Base-by-base conservation (phyloP, 2,329 filamentous ascomycete species). In the Diaporthe aspalathi region DNA sequence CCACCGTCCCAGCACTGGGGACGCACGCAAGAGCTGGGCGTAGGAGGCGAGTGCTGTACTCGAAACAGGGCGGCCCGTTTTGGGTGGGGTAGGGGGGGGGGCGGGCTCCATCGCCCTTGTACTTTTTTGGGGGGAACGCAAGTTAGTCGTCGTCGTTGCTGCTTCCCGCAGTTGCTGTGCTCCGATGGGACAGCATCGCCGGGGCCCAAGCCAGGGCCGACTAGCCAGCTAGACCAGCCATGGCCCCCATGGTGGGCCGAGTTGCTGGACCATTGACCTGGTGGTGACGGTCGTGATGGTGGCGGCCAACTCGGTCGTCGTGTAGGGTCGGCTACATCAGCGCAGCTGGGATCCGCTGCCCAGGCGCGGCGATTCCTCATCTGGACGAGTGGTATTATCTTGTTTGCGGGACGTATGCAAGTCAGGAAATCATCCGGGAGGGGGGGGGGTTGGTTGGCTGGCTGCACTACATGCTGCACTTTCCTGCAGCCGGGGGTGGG, bases 361-460 rank as follows among this genome's bases (percentile, higher is more conserved):
- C 38, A 45, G 22, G 16, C n/a, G 14, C 20, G 54, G 38, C 35
- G 43, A 35, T 63, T 35, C 60, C 43, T 38, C 43, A 63, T 49
- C 60, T 63, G 60, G 60, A 47, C 14, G 60, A 27, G 45, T 63
- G 60, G 54, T 38, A 43, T 27, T 54, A 27, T 29, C n/a, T 62
- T 27, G 24, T 67, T 50, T 54, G 62, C 53, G 67, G n/a, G 69
- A 49, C 67, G 67, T 72, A 70, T 70, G 67, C 67, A 70, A 67
- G 38, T n/a, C 56, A 45, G 43, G 27, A 53, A 52, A 71, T 47
- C 67, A 49, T 60, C 60, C 65, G 54, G 65, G n/a, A 24, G 7
- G 27, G 27, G 11, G 1, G 5, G 17, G 45, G 68, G 56, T 45
- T n/a, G n/a, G n/a, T 9, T 35, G 32, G 32, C 32, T 57, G 49